Evolutionary conservation across 805 yeast species (phyloP).

Genomic region (Metschnikowia orientalis): DNA sequence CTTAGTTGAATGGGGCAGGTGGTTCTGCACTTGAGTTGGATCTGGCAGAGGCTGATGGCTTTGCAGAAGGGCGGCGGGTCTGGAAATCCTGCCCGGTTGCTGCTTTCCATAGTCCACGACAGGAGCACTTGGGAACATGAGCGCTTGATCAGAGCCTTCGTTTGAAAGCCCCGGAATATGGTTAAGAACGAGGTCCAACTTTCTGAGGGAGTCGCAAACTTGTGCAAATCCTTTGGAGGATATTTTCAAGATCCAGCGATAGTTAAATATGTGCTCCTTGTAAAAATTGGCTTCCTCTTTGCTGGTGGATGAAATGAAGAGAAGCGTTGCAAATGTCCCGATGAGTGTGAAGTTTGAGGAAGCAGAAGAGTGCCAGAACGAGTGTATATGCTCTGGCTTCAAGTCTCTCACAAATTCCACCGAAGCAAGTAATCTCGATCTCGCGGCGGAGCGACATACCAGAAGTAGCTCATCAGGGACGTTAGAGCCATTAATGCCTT

Average conservation of each 20-base stretch:
- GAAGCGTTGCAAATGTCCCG: conserved; percentile 81
- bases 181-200: conserved; percentile 65
- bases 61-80: not conserved
- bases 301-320: conserved; percentile 60
- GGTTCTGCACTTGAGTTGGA: conserved; percentile 7
- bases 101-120: conserved; percentile 20
- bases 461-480: conserved; percentile 34
- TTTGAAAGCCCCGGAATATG: conserved; percentile 69
- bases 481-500: conserved; percentile 26
- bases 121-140: conserved; percentile 33
- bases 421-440: conserved; percentile 74
- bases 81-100: too few species aligned
- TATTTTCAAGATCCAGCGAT: conserved; percentile 70
- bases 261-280: conserved; percentile 66
- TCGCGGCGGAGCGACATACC: conserved; percentile 84
- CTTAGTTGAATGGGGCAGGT: conserved; percentile 6
- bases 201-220: conserved; percentile 66
- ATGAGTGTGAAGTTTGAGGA: conserved; percentile 74
- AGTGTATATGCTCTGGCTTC: conserved; percentile 76
- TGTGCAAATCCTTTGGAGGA: conserved; percentile 75
- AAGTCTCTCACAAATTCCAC: conserved; percentile 72
- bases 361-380: conserved; percentile 87
- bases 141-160: conserved; percentile 35
- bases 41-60: conserved; percentile 5
- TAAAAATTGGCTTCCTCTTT: conserved; percentile 62